These are phyloP conservation scores for Verticillium albo-atrum DNA, from an alignment of 2,329 filamentous ascomycete genomes.

Conservation along the genomic window DNA sequence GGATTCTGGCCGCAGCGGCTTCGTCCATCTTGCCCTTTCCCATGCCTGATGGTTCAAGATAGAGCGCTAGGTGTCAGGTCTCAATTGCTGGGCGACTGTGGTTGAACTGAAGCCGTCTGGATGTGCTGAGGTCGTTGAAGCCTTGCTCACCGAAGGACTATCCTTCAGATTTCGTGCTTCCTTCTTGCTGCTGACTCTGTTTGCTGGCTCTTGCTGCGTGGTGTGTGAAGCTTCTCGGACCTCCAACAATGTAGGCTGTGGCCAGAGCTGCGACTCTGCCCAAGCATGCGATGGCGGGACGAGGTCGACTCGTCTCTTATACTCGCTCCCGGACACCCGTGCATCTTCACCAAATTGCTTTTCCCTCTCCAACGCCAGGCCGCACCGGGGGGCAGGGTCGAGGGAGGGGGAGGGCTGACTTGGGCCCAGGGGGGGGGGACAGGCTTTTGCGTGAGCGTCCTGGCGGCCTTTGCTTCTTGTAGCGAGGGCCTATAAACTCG, in stretches of 20 bases:
- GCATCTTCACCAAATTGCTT: not conserved
- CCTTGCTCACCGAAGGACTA: too few species aligned
- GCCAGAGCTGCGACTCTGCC: not conserved
- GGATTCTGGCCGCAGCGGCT: slow-evolving; percentile 34
- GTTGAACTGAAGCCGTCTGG: not conserved
- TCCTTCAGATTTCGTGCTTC: too few species aligned
- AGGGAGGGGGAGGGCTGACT: not conserved
- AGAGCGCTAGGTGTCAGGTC: not conserved
- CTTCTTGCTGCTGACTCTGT: too few species aligned
- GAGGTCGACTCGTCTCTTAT: not conserved
- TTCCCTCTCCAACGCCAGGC: not conserved
- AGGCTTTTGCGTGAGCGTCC: not conserved
- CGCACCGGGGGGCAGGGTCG: not conserved
- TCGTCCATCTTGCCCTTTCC: slow-evolving; percentile 35
- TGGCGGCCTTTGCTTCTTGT: not conserved
- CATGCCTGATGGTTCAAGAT: not conserved
- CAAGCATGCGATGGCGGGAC: not conserved
- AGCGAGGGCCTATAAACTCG: not conserved
- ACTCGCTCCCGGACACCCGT: not conserved
- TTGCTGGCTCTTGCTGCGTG: not conserved
- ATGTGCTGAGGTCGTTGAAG: not conserved
- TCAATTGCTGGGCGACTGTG: not conserved
- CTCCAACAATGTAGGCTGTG: not conserved
- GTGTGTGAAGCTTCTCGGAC: not conserved
- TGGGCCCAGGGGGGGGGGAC: not conserved